Evolutionary conservation across 768 basidiomycete genomes (phyloP), one percentile per base, ranked within the genome.

Genomic region (Pisolithus marmoratus): DNA sequence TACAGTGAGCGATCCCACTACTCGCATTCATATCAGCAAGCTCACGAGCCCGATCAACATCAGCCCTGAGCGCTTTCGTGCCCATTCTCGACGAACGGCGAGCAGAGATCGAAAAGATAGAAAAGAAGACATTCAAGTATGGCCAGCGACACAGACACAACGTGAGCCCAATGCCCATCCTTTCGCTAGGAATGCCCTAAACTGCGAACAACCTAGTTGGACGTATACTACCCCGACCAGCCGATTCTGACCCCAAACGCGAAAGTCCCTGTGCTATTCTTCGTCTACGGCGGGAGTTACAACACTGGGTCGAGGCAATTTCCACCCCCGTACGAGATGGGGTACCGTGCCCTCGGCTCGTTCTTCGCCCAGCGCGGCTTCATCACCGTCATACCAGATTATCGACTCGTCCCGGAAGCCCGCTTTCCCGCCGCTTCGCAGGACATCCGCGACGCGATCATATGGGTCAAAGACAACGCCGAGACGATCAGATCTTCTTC

Each of bases 211-310:
- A 20, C 9, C 9, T 54, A 87, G 84, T 74, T 87, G 29, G 85
- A 87, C 57, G 70, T 86, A 0, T 88, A 86, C 62, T 86, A 83
- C 58, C 84, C 82, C 0, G 55, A 69, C 2, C 36, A 68, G 3
- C 46, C 62, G 5, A 52, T 60, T 11, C 53, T 57, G n/a, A 56
- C 63, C 6, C 58, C 61, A 6, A 66, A 52, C 19, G 59, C 59
- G 22, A 68, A 64, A 48, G 67, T 74, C 0, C 81, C 81, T 0
- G 69, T 86, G 20, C 66, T 87, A 23, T 77, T 87, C 63, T 86
- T 78, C 65, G 54, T 81, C 38, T 87, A 88, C 54, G 85, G 85
- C 1, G 85, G 85, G 2, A 83, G 84, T 3, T 84, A 83, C 60
- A 67, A 68, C 54, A 61, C 64, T 0, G 85, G 85, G 1, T 68